Conservation (phyloP, 2,329 filamentous ascomycete genomes). For the Colletotrichum eremochloae region DNA sequence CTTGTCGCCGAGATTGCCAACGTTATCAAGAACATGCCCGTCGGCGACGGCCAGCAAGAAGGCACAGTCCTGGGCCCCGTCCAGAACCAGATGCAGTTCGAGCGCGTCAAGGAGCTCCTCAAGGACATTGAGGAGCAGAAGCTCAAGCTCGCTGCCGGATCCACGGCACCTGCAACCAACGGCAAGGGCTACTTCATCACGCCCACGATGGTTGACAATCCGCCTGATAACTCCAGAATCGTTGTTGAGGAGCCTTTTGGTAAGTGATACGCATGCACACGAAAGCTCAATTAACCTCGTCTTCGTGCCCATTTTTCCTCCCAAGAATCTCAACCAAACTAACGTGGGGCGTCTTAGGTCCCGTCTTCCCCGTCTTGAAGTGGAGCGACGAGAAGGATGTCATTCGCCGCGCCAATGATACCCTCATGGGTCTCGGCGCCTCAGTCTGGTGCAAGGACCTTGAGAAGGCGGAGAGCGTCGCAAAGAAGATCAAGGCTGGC, state of each 20-base stretch:
- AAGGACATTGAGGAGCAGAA: constrained; percentile 39
- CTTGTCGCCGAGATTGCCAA: constrained; percentile 40
- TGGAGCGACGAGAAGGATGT: constrained; percentile 74
- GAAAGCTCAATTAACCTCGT: background rate
- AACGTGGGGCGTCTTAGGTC: constrained; percentile 54
- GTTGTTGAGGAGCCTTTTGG: constrained; percentile 65
- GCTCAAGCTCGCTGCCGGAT: constrained; percentile 39
- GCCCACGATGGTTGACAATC: constrained; percentile 72
- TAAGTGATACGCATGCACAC: constrained; percentile 18
- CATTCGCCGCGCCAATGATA: constrained; percentile 66
- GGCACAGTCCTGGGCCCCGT: constrained; percentile 65
- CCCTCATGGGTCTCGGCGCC: constrained; percentile 66
- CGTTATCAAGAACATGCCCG: constrained; percentile 35
- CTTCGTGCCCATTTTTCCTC: background rate
- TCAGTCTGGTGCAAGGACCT: constrained; percentile 71
- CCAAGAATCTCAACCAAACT: background rate
- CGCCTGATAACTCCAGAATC: constrained; percentile 67
- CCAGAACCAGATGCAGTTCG: constrained; percentile 75
- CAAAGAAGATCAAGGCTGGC: constrained; percentile 67
- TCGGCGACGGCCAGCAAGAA: constrained; percentile 37
- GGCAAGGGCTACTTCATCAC: constrained; percentile 67
- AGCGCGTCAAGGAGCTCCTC: constrained; percentile 48
- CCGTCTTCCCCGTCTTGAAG: constrained; percentile 72
- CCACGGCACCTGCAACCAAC: constrained; percentile 51
- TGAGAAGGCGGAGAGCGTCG: constrained; percentile 64